Conservation (phyloP, 2,329 filamentous ascomycete genomes). For the Huntiella savannae region DNA sequence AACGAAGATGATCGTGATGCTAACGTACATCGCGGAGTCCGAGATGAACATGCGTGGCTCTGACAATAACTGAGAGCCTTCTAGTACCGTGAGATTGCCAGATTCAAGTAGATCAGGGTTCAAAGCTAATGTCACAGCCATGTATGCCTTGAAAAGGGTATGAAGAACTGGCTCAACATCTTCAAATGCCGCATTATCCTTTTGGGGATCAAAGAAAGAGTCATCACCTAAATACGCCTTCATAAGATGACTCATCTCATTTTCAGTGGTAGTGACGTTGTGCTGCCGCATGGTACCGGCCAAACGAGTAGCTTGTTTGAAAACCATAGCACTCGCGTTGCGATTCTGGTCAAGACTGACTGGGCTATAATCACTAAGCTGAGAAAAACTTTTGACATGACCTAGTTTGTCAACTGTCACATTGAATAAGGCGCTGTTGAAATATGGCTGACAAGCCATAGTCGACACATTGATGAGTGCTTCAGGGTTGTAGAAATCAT, state of each 20-base stretch:
- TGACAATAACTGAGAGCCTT: slow-evolving; percentile 11
- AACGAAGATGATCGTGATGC: slow-evolving; percentile 22
- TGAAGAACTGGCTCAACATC: neutral
- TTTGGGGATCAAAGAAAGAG: neutral
- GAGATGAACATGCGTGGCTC: slow-evolving; percentile 31
- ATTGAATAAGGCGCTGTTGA: slow-evolving; percentile 20
- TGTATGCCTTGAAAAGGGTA: neutral
- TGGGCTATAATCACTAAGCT: neutral
- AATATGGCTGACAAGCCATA: slow-evolving; percentile 14
- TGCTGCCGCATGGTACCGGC: neutral
- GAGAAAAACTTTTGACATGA: slow-evolving; percentile 13
- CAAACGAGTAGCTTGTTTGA: too few relatives aligned
- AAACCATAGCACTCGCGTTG: neutral
- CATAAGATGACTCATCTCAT: slow-evolving; percentile 1
- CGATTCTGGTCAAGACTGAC: neutral
- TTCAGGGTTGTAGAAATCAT: neutral
- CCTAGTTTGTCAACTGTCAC: slow-evolving; percentile 17
- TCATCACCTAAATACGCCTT: neutral
- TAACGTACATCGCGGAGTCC: slow-evolving; percentile 24
- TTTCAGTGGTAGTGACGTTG: neutral
- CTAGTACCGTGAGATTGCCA: neutral
- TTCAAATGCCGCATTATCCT: neutral
- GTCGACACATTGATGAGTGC: neutral
- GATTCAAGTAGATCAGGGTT: slow-evolving; percentile 19
- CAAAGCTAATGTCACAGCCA: neutral